Base-by-base conservation (phyloP, 768 basidiomycete species). In the Lactifluus pinguis region DNA sequence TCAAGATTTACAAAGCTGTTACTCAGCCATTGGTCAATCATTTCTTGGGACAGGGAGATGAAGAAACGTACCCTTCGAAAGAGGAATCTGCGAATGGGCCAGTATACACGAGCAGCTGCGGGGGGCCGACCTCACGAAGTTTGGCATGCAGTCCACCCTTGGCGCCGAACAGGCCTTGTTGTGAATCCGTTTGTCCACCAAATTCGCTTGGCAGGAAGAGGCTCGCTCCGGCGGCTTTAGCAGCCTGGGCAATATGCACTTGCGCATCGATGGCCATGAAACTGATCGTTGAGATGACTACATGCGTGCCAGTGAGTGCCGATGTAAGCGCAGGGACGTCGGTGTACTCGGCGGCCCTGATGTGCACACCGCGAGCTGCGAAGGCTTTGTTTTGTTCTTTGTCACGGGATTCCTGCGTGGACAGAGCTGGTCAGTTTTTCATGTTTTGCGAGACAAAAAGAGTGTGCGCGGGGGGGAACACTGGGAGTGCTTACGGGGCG, bases 181-280 rank as follows among this genome's bases (percentile, higher is more conserved):
- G 49, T 0, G 17, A 19, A 8, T 59, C 57, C 13, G 65, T 67
- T 5, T 68, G 61, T 17, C 56, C 65, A 3, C 72, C 71, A 36
- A 71, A 73, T 59, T 73, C 72, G 53, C 66, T 65, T 5, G 66
- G 66, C 1, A 67, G 4, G 57, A 67, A 66, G 36, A 63, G 5
- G 2, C 54, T 49, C 47, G 66, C 61, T 19, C 66, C 65, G 4
- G 66, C 66, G 5, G 58, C 56, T 53, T 66, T 61, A 34, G 66
- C 65, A 13, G 65, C 66, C 39, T 59, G 41, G 4, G 66, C 66
- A 30, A 67, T 30, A 6, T 36, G 32, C 39, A 59, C 49, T 53
- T 66, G 66, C 4, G n/a, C 25, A 30, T 63, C 56, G 29, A 63
- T 38, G 34, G 42, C 58, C 14, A 50, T 4, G 17, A 39, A 3